Evolutionary conservation across 2,329 filamentous ascomycete genomes (phyloP).

Genomic region (Aureobasidium subglaciale): DNA sequence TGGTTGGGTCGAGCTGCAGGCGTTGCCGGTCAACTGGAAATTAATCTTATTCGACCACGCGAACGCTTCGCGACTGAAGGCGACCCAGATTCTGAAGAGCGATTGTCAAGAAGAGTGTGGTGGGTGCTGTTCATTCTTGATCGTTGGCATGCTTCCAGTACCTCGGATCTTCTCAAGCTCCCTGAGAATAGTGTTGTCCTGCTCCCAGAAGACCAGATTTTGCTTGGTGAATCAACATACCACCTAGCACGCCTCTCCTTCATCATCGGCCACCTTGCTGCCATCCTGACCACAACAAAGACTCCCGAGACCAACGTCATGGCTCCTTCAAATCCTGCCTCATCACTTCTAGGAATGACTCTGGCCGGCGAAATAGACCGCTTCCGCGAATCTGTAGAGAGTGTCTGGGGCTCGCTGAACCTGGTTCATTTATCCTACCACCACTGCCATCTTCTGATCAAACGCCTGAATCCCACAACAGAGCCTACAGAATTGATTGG

Average conservation of each 20-base stretch:
- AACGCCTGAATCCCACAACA: conserved; percentile 51
- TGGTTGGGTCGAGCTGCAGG: conserved; percentile 61
- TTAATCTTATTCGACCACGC: conserved; percentile 44
- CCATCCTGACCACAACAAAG: conserved; percentile 40
- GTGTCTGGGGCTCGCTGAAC: conserved; percentile 44
- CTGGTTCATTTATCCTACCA: conserved; percentile 63
- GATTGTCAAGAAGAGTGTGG: conserved; percentile 59
- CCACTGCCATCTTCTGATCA: conserved; percentile 59
- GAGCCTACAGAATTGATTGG: conserved; percentile 53
- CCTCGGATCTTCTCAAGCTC: conserved; percentile 55
- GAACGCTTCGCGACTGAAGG: conserved; percentile 37
- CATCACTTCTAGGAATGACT: conserved; percentile 42
- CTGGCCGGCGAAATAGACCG: conserved; percentile 56
- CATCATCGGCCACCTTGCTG: conserved; percentile 50
- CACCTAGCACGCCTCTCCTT: conserved; percentile 58
- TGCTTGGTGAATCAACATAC: conserved; percentile 58
- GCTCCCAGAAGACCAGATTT: conserved; percentile 49
- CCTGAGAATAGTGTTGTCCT: conserved; percentile 56
- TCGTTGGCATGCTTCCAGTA: conserved; percentile 65
- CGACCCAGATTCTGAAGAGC: conserved; percentile 55
- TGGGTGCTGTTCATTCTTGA: conserved; percentile 66
- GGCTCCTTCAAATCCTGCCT: conserved; percentile 34
- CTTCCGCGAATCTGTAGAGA: conserved; percentile 58
- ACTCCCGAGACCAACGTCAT: conserved; percentile 39
- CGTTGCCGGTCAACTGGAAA: conserved; percentile 57